Evolutionary conservation across 192 early-diverging fungal genomes (phyloP).

Genomic region (Bifiguratus adelaidae): DNA sequence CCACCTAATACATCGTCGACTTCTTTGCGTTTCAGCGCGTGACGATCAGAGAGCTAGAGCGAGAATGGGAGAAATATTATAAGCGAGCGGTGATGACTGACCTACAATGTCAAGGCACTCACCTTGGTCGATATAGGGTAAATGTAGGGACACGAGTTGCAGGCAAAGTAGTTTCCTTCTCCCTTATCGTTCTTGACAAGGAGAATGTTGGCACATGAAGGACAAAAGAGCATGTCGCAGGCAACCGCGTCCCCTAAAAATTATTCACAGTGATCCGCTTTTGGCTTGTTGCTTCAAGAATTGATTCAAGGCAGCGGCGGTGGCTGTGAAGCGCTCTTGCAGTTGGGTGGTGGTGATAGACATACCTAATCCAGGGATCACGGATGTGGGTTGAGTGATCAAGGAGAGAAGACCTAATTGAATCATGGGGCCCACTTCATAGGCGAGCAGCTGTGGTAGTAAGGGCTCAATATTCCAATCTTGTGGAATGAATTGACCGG

Average conservation of each 20-base stretch:
- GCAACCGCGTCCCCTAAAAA: neutral
- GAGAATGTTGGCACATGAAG: constrained; percentile 78
- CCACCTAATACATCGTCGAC: constrained; percentile 93
- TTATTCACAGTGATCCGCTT: neutral
- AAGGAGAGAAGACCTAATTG: too few relatives aligned
- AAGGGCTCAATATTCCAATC: too few relatives aligned
- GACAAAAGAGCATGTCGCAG: constrained; percentile 89
- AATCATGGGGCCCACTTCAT: too few relatives aligned
- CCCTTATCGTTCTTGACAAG: constrained; percentile 48
- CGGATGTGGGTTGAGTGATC: too few relatives aligned
- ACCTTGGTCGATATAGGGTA: constrained; percentile 52
- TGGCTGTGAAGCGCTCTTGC: too few relatives aligned
- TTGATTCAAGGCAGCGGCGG: too few relatives aligned
- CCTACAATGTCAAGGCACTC: constrained; percentile 1
- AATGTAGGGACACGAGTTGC: constrained; percentile 86
- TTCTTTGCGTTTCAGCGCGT: constrained; percentile 65
- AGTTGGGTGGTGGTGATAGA: too few relatives aligned
- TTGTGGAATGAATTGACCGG: too few relatives aligned
- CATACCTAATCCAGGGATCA: too few relatives aligned
- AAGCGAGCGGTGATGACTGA: neutral
- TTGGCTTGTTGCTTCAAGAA: too few relatives aligned
- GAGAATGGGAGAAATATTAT: constrained; percentile 5
- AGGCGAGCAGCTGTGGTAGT: too few relatives aligned
- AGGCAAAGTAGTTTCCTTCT: constrained; percentile 55
- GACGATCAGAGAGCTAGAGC: constrained; percentile 42